A percentile compares a stretch with the other conserved stretches of the same genome.
Evolutionary conservation across 768 basidiomycete species (phyloP).

Genomic region (Pluteus cervinus): DNA sequence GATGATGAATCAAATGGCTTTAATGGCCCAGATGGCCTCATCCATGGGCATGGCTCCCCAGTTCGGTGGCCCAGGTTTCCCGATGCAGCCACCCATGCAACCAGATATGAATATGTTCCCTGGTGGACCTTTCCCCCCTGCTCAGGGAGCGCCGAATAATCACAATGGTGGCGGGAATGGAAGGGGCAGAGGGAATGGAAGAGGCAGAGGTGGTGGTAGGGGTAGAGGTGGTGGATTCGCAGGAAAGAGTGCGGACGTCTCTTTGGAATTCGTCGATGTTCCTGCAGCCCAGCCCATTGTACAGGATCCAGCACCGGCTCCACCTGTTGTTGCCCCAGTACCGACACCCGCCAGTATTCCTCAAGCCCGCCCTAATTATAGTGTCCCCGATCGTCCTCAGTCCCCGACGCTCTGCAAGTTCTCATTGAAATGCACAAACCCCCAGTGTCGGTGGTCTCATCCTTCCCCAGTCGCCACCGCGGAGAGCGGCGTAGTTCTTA

Average conservation of each 20-base stretch:
- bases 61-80: constrained; percentile 50
- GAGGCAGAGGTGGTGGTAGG: constrained; percentile 41
- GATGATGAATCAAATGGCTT: constrained; percentile 88
- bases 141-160: too few species aligned
- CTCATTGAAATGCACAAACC: constrained; percentile 83
- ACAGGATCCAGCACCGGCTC: constrained; percentile 15
- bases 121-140: constrained; percentile 31
- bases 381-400: constrained; percentile 71
- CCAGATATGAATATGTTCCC: constrained; percentile 49
- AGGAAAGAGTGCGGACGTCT: constrained; percentile 11
- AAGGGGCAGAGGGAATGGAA: constrained; percentile 35
- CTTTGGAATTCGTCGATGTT: constrained; percentile 6
- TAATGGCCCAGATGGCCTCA: constrained; percentile 90
- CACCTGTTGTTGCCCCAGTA: constrained; percentile 13
- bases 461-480: constrained; percentile 95
- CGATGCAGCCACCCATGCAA: constrained; percentile 49
- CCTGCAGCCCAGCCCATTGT: constrained; percentile 1
- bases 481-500: constrained; percentile 92
- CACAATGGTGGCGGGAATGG: constrained; percentile 20
- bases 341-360: constrained; percentile 19
- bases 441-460: constrained; percentile 86
- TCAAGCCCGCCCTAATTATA: constrained; percentile 40
- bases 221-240: constrained; percentile 41
- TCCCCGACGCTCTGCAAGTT: constrained; percentile 95
- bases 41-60: constrained; percentile 72